phyloP scores from a whole-genome alignment of 2,329 filamentous ascomycete species.

The Dothideomycetes sp. region DNA sequence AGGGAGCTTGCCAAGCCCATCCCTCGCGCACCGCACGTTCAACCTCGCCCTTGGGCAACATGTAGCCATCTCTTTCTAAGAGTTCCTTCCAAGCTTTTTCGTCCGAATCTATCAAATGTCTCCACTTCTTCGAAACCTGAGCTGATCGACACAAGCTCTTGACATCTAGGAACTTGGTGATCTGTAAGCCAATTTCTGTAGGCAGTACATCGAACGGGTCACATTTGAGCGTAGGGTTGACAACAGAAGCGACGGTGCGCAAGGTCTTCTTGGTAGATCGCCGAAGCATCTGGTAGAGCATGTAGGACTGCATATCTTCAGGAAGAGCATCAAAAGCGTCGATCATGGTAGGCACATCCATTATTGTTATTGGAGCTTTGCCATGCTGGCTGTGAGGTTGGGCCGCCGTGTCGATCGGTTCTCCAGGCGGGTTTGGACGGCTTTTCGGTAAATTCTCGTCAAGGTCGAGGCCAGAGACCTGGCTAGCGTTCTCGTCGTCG shows the following conservation, averaged over 20 bases:
- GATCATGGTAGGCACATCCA: slow-evolving; percentile 78
- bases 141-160: slow-evolving; percentile 81
- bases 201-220: slow-evolving; percentile 83
- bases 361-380: slow-evolving; percentile 31
- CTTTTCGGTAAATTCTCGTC: slow-evolving; percentile 19
- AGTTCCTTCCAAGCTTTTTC: slow-evolving; percentile 94
- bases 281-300: slow-evolving; percentile 92
- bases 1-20: slow-evolving; percentile 93
- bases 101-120: slow-evolving; percentile 80
- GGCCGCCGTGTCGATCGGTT: not conserved
- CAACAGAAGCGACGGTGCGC: slow-evolving; percentile 78
- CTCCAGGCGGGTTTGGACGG: not conserved
- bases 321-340: slow-evolving; percentile 88
- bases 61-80: slow-evolving; percentile 75
- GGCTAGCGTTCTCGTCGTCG: slow-evolving; percentile 25
- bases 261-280: slow-evolving; percentile 81
- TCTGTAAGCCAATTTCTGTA: slow-evolving; percentile 75
- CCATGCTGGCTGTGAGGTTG: not conserved
- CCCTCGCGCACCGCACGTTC: slow-evolving; percentile 79
- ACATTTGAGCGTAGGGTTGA: slow-evolving; percentile 89
- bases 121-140: slow-evolving; percentile 91
- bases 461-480: slow-evolving; percentile 26
- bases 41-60: slow-evolving; percentile 70
- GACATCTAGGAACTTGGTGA: slow-evolving; percentile 77
- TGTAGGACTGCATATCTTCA: slow-evolving; percentile 82